phyloP scores from a whole-genome alignment of 805 yeast species.

The Tanozyma kutaoensis region DNA sequence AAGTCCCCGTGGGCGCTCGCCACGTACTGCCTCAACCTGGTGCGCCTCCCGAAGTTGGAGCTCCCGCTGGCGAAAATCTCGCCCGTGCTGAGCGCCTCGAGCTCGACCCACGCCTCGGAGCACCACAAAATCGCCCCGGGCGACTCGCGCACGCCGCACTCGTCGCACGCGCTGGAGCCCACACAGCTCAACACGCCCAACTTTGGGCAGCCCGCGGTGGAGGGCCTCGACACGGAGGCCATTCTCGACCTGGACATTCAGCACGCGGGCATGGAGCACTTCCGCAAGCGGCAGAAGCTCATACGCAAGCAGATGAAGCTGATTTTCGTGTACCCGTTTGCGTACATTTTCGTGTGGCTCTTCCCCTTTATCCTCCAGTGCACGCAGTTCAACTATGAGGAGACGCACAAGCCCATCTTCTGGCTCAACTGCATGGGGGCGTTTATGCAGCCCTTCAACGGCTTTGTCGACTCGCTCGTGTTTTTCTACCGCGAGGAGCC shows the following conservation, averaged over 20 bases:
- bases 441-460: conserved; percentile 68
- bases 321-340: conserved; percentile 73
- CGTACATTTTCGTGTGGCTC: conserved; percentile 71
- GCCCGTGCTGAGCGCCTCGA: no score
- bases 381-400: conserved; percentile 37
- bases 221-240: conserved; percentile 8
- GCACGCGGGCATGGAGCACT: conserved; percentile 43
- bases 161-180: no score
- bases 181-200: no score
- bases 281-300: conserved; percentile 48
- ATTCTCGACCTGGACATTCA: conserved; percentile 32
- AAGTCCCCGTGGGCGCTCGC: no score
- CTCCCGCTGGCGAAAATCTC: no score
- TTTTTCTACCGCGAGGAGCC: conserved; percentile 71
- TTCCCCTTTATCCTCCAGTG: conserved; percentile 62
- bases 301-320: conserved; percentile 69
- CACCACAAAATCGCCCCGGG: no score
- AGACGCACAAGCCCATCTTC: conserved; percentile 34
- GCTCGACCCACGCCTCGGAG: no score
- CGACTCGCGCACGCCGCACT: no score
- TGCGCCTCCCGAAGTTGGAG: no score
- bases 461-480: conserved; percentile 64
- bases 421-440: conserved; percentile 63
- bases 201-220: no score
- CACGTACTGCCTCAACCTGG: no score